Percentiles rank a stretch among this genome's conserved stretches.
phyloP scores from a whole-genome alignment of 1,284 basidiomycete species.

The Ceratobasidium sp. region DNA sequence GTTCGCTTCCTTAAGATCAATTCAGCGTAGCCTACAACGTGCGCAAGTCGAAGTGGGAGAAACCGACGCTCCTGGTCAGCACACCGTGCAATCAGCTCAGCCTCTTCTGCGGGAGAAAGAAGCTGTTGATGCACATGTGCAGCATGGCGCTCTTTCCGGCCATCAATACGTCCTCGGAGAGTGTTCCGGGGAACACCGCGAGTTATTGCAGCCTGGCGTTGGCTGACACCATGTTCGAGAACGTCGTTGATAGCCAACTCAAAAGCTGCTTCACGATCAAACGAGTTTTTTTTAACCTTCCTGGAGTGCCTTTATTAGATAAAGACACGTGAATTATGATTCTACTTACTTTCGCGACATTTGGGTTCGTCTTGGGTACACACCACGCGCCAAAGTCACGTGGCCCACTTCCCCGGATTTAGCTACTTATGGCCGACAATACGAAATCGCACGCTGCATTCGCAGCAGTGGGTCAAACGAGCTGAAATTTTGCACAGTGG shows the following conservation, averaged over 20 bases:
- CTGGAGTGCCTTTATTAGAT: too few species aligned
- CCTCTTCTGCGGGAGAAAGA: neutral
- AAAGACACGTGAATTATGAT: too few species aligned
- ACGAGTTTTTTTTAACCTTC: too few species aligned
- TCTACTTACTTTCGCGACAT: too few species aligned
- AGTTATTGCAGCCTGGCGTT: neutral
- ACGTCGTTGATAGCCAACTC: constrained; percentile 5
- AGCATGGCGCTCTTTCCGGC: neutral
- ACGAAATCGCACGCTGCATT: too few species aligned
- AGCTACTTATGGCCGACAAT: too few species aligned
- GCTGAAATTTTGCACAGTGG: too few species aligned
- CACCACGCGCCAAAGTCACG: too few species aligned
- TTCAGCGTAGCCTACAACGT: neutral
- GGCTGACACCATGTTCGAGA: neutral
- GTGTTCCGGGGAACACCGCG: neutral
- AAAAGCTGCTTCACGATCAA: neutral
- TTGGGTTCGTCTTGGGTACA: too few species aligned
- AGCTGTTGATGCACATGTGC: neutral
- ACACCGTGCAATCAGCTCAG: neutral
- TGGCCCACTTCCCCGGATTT: too few species aligned
- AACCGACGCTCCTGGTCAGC: neutral
- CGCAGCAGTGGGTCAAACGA: too few species aligned
- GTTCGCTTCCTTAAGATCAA: neutral
- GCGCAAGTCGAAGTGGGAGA: neutral
- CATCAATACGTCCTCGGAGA: neutral